Evolutionary conservation across 805 yeast species (phyloP).

Genomic region (Tetrapisispora iriomotensis): DNA sequence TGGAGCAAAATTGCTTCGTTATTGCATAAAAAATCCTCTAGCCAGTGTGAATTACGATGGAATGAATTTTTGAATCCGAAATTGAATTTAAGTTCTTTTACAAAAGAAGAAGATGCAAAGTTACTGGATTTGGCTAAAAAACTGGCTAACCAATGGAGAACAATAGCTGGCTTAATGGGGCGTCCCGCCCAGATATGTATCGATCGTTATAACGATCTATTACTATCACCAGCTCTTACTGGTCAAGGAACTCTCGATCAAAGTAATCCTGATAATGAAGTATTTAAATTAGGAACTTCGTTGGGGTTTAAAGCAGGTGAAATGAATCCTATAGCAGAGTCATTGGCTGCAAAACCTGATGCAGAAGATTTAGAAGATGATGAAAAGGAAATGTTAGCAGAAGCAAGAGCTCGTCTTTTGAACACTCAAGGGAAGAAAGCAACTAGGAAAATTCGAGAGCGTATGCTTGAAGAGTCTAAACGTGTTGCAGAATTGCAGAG

Average conservation of each 20-base stretch:
- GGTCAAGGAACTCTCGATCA: constrained; percentile 14
- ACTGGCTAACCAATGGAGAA: constrained; percentile 90
- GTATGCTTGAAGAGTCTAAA: constrained; percentile 69
- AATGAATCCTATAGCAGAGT: constrained; percentile 62
- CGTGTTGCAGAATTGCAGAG: constrained; percentile 69
- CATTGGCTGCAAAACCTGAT: constrained; percentile 75
- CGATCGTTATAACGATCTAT: constrained; percentile 67
- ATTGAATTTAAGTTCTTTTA: constrained; percentile 57
- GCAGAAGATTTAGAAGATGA: constrained; percentile 73
- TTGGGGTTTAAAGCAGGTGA: constrained; percentile 38
- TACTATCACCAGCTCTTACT: constrained; percentile 40
- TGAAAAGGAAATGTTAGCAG: constrained; percentile 86
- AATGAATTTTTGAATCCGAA: constrained; percentile 74
- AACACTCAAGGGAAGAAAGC: constrained; percentile 95
- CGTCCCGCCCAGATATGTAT: constrained; percentile 82
- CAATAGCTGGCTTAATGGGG: constrained; percentile 72
- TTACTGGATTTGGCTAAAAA: constrained; percentile 55
- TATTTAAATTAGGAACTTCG: constrained; percentile 32
- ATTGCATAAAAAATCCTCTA: constrained; percentile 74
- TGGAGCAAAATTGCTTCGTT: constrained; percentile 91
- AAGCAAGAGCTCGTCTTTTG: constrained; percentile 84
- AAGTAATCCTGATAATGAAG: constrained; percentile 7
- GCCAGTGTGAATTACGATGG: constrained; percentile 92
- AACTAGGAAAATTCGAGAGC: constrained; percentile 76
- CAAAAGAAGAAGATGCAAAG: constrained; percentile 64